These are phyloP conservation scores for Aspergillus egyptiacus DNA, from an alignment of 495 filamentous ascomycete species.

Conservation along the genomic window DNA sequence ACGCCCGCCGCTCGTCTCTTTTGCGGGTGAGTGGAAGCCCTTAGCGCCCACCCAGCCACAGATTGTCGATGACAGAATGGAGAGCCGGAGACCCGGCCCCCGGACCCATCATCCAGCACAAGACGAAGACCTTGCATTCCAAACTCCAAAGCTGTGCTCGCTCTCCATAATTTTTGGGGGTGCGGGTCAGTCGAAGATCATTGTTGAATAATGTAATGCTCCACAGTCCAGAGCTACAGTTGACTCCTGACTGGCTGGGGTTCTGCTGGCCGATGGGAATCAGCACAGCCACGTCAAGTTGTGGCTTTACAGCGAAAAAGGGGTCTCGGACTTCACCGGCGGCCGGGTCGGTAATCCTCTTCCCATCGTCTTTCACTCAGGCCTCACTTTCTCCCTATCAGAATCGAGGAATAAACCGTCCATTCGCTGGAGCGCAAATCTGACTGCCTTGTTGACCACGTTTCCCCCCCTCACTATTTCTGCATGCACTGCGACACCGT, in stretches of 20 bases:
- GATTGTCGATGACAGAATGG: not conserved
- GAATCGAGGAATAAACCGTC: not conserved
- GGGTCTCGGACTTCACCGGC: not conserved
- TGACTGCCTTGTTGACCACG: not conserved
- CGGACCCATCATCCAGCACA: not conserved
- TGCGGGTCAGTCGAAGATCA: not conserved
- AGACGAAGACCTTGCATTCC: conserved; percentile 6
- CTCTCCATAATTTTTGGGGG: not conserved
- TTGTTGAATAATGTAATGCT: not conserved
- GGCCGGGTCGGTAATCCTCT: not conserved
- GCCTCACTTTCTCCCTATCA: not conserved
- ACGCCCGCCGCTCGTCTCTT: not conserved
- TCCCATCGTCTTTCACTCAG: not conserved
- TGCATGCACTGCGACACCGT: conserved; percentile 7
- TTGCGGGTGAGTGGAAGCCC: not conserved
- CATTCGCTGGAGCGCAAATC: too few species aligned
- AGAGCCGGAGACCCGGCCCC: not conserved
- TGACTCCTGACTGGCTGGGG: not conserved
- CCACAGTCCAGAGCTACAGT: not conserved
- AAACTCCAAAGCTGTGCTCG: not conserved
- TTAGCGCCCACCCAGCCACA: conserved; percentile 6
- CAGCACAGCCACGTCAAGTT: not conserved
- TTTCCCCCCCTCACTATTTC: not conserved
- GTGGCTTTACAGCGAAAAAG: not conserved
- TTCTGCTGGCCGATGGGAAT: not conserved